These are phyloP conservation scores for Fusarium proliferatum DNA, from an alignment of 2,329 filamentous ascomycete genomes.

Conservation along the genomic window DNA sequence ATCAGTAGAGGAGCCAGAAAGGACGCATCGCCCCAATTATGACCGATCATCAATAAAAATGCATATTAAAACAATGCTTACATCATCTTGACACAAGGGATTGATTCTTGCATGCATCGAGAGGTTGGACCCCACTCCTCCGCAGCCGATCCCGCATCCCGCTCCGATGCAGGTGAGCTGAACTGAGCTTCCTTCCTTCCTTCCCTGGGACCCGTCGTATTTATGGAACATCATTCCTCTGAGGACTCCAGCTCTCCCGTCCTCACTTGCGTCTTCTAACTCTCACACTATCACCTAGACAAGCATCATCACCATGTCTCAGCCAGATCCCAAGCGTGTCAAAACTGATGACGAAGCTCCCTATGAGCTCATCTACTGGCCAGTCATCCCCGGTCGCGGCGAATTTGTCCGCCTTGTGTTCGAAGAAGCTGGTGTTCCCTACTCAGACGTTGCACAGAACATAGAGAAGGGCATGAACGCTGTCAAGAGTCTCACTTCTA, in stretches of 20 bases:
- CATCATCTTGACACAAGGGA: not conserved
- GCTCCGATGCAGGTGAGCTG: not conserved
- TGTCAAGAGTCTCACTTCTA: conserved; percentile 61
- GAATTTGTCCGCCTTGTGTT: conserved; percentile 79
- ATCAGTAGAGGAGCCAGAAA: not conserved
- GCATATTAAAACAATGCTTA: not conserved
- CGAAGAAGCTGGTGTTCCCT: conserved; percentile 73
- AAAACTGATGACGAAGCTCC: conserved; percentile 56
- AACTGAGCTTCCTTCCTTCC: not conserved
- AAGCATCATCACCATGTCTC: conserved; percentile 32
- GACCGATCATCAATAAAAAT: not conserved
- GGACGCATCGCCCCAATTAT: not conserved
- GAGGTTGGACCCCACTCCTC: conserved; percentile 16
- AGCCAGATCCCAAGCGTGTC: conserved; percentile 43
- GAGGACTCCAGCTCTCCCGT: not conserved
- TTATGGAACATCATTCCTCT: not conserved
- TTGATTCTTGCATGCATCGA: not conserved
- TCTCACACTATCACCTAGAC: not conserved
- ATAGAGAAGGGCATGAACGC: conserved; percentile 60
- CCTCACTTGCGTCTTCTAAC: not conserved
- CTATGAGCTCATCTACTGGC: conserved; percentile 79
- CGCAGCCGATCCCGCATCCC: conserved; percentile 3
- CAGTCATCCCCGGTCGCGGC: conserved; percentile 76
- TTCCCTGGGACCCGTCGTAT: not conserved
- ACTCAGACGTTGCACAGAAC: conserved; percentile 64